These are phyloP conservation scores for Trypanosomatidae sp. DNA, from an alignment of 208 protist species.

Conservation along the genomic window DNA sequence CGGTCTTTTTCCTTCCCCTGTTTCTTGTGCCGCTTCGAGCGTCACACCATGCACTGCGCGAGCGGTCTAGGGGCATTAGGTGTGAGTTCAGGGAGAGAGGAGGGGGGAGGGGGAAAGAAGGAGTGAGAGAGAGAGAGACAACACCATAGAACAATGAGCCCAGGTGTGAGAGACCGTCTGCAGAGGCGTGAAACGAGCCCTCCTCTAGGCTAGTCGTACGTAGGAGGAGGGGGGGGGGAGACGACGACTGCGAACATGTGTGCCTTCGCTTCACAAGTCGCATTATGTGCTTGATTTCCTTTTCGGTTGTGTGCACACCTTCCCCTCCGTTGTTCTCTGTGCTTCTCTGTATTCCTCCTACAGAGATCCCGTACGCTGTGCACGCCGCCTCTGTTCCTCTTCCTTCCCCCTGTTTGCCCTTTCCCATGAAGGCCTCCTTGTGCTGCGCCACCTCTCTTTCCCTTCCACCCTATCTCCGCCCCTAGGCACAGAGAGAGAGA, in stretches of 20 bases:
- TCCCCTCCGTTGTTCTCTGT: background rate
- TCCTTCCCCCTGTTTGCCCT: too few relatives aligned
- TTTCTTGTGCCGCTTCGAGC: background rate
- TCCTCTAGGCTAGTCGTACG: background rate
- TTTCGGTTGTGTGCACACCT: background rate
- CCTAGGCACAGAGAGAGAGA: background rate
- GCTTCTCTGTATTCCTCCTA: background rate
- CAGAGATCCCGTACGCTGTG: background rate
- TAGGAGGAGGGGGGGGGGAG: background rate
- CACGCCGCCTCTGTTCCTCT: background rate
- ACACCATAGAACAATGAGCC: background rate
- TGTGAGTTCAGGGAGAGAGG: background rate
- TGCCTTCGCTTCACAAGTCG: background rate
- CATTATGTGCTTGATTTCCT: background rate
- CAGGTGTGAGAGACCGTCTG: background rate
- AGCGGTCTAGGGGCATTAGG: background rate
- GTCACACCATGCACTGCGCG: background rate
- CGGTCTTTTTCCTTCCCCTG: background rate
- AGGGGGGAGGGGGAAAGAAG: too few relatives aligned
- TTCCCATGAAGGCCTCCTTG: background rate
- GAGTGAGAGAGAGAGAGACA: background rate
- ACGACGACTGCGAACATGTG: background rate
- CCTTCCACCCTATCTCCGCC: background rate
- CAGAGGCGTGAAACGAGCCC: background rate
- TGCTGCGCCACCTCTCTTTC: background rate